Percentiles rank a stretch among this genome's conserved stretches.
These are phyloP conservation scores for Lactarius quietus DNA, from an alignment of 768 basidiomycete species.

Conservation along the genomic window DNA sequence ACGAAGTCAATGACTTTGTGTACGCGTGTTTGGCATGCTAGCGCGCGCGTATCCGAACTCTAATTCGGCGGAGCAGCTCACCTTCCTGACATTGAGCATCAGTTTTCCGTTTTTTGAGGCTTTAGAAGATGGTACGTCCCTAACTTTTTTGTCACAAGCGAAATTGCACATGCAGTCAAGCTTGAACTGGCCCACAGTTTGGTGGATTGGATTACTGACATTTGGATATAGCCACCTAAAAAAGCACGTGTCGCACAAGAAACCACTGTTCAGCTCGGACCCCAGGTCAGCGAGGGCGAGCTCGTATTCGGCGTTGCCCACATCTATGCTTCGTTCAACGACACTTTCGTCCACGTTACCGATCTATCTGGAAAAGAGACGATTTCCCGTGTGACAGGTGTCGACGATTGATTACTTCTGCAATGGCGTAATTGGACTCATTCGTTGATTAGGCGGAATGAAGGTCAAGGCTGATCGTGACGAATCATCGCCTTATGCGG, in stretches of 20 bases:
- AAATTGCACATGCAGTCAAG: neutral
- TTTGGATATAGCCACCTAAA: conserved; percentile 77
- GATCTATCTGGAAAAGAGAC: conserved; percentile 99
- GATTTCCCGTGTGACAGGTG: conserved; percentile 96
- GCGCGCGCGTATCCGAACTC: conserved; percentile 1
- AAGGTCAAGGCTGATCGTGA: conserved; percentile 99
- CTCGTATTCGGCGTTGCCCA: conserved; percentile 97
- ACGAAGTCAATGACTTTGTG: too few relatives aligned
- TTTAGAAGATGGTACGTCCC: conserved; percentile 18
- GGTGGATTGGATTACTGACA: conserved; percentile 53
- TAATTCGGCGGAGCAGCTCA: neutral
- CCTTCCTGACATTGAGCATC: neutral
- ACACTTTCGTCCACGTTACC: conserved; percentile 99
- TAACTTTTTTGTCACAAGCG: neutral
- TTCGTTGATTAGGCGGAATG: conserved; percentile 73
- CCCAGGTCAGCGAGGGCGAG: conserved; percentile 94
- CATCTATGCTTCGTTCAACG: conserved; percentile 99
- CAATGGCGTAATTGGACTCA: neutral
- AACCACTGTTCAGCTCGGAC: conserved; percentile 86
- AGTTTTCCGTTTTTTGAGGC: neutral
- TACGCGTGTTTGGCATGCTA: conserved; percentile 4
- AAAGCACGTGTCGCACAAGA: conserved; percentile 79
- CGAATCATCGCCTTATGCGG: conserved; percentile 96
- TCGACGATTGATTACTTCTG: conserved; percentile 29
- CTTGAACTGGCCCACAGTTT: neutral